Evolutionary conservation across 306 rosid species (phyloP), one percentile per base, ranked within the genome.

Genomic region (Adenanthera pavonina): DNA sequence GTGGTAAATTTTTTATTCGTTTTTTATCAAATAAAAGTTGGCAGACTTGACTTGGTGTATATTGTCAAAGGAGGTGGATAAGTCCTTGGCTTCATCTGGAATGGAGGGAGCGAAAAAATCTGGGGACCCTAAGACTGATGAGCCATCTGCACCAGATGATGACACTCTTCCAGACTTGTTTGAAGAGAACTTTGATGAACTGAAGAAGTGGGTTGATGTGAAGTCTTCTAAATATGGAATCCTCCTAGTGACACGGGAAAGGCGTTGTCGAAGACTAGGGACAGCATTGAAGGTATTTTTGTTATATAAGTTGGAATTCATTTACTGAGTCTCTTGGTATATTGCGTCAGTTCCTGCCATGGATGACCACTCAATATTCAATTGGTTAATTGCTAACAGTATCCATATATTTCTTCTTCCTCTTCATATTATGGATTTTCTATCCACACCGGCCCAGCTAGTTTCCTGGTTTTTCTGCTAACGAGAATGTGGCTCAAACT

Each of bases 171-270:
- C 83, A 71, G 95, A 95, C 51, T 49, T 60, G 74, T 95, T 95
- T 77, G 99, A 95, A 80, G 93, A 88, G 80, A 95, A 88, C 89
- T 95, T 89, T 56, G 79, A 68, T 81, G 97, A 95, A 78, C 82
- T 95, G 82, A 89, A 84, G 89, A 95, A 89, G 86, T 95, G 99
- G 99, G 98, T 92, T 54, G 90, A 93, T 47, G 87, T 89, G 74
- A 95, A 92, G 84, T 82, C 97, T 72, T 47, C 94, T 47, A 95
- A 89, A 75, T 93, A 88, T 75, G 97, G 98, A 84, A 87, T 90
- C 72, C 95, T 95, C 75, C 78, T 88, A 5, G 97, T 93, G 20
- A 77, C 84, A 44, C 93, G 88, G 1, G 99, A 95, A 85, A 92
- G 88, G 89, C 95, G 97, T 8, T 15, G 80, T 52, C 83, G 88